phyloP scores from a whole-genome alignment of 2,329 filamentous ascomycete species.

The Verticillium albo-atrum region DNA sequence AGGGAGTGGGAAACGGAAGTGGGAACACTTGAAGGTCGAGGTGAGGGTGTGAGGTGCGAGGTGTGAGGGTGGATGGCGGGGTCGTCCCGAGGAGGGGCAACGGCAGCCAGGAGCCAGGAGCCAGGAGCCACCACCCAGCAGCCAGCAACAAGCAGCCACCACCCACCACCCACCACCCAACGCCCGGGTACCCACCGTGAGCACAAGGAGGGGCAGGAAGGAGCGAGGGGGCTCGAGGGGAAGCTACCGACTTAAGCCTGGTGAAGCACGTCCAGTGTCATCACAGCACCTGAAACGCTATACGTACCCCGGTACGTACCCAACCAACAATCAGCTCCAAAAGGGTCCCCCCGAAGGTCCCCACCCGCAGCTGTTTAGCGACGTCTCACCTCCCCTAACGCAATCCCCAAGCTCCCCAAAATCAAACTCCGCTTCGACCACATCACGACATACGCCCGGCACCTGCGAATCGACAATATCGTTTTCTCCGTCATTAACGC shows the following conservation, averaged over 20 bases:
- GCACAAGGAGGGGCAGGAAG: not conserved
- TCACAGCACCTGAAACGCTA: not conserved
- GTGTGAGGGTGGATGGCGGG: not conserved
- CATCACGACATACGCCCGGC: not conserved
- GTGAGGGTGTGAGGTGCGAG: conserved; percentile 1
- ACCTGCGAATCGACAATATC: not conserved
- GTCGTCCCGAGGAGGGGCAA: not conserved
- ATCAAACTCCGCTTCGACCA: not conserved
- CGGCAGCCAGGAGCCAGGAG: not conserved
- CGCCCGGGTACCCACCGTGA: too few species aligned
- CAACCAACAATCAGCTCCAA: not conserved
- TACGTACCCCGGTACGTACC: not conserved
- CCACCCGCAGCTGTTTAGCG: not conserved
- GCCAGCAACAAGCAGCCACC: too few species aligned
- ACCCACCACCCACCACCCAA: too few species aligned
- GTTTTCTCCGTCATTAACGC: not conserved
- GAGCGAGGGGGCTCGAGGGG: not conserved
- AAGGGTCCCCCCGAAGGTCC: not conserved
- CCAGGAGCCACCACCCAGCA: too few species aligned
- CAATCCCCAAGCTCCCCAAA: not conserved
- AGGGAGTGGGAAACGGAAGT: not conserved
- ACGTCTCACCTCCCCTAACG: not conserved
- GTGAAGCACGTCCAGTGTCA: not conserved
- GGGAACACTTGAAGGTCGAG: not conserved
- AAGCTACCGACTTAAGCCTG: not conserved